These are phyloP conservation scores for Sugiyamaella sp. DNA, from an alignment of 1,139 yeast species.

Conservation along the genomic window DNA sequence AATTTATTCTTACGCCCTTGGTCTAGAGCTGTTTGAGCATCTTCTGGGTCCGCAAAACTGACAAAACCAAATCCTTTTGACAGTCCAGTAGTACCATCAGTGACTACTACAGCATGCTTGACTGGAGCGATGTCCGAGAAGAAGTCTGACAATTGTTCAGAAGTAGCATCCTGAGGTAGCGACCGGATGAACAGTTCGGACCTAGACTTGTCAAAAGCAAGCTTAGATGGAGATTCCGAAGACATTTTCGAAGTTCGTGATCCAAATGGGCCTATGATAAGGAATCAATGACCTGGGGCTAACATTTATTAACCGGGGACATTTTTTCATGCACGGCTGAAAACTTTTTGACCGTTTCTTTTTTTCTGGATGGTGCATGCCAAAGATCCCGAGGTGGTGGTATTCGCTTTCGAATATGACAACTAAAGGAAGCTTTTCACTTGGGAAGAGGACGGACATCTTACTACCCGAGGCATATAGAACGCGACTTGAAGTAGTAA, in stretches of 20 bases:
- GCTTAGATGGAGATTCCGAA: background rate
- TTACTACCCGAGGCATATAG: background rate
- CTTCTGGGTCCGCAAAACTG: conserved; percentile 83
- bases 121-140: conserved; percentile 94
- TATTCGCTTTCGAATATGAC: background rate
- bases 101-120: conserved; percentile 91
- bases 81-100: conserved; percentile 61
- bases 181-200: conserved; percentile 73
- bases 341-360: conserved; percentile 3
- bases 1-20: conserved; percentile 69
- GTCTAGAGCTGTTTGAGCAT: conserved; percentile 73
- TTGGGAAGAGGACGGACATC: too few relatives aligned
- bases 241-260: background rate
- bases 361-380: background rate
- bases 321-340: conserved; percentile 17
- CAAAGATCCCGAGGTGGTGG: background rate
- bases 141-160: conserved; percentile 77
- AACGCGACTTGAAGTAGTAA: too few relatives aligned
- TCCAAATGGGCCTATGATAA: background rate
- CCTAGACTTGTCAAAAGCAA: conserved; percentile 7
- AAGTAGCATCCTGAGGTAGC: conserved; percentile 77
- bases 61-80: conserved; percentile 97
- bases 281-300: background rate
- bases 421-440: too few relatives aligned
- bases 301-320: background rate